Evolutionary conservation across 2,329 filamentous ascomycete genomes (phyloP).

Genomic region (Phaeosphaeria sp.): DNA sequence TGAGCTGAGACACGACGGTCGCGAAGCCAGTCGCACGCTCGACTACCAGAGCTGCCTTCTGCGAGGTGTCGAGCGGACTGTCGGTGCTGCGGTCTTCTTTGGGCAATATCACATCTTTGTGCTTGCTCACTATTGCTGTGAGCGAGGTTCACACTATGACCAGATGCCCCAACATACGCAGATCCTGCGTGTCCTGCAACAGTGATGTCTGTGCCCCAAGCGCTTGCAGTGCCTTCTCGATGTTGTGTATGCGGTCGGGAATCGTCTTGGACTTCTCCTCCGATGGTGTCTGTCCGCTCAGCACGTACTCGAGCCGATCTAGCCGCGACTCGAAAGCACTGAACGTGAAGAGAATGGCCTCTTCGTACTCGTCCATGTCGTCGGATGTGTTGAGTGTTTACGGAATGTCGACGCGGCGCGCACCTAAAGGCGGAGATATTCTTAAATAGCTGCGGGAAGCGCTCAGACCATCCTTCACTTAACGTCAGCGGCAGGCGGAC

Average conservation of each 20-base stretch:
- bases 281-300: constrained; percentile 43
- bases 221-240: constrained; percentile 48
- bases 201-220: constrained; percentile 50
- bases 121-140: constrained; percentile 43
- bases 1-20: constrained; percentile 52
- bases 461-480: constrained; percentile 4
- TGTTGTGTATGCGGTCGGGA: constrained; percentile 43
- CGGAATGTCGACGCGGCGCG: constrained; percentile 23
- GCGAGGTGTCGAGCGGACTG: constrained; percentile 26
- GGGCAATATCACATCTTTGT: constrained; percentile 49
- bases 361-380: constrained; percentile 48
- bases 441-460: constrained; percentile 19
- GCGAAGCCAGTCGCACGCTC: constrained; percentile 54
- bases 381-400: constrained; percentile 15
- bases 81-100: constrained; percentile 21
- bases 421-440: constrained; percentile 19
- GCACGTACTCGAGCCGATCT: constrained; percentile 52
- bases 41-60: constrained; percentile 50
- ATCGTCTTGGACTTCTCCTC: constrained; percentile 38
- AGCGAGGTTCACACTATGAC: constrained; percentile 7
- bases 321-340: constrained; percentile 54
- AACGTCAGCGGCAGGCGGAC: constrained; percentile 20
- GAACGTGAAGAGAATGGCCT: constrained; percentile 51
- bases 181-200: constrained; percentile 49
- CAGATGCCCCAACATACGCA: constrained; percentile 32